A percentile compares a stretch with the other conserved stretches of the same genome.
phyloP scores from a whole-genome alignment of 1,284 basidiomycete species.

The Heterobasidion parviporum region DNA sequence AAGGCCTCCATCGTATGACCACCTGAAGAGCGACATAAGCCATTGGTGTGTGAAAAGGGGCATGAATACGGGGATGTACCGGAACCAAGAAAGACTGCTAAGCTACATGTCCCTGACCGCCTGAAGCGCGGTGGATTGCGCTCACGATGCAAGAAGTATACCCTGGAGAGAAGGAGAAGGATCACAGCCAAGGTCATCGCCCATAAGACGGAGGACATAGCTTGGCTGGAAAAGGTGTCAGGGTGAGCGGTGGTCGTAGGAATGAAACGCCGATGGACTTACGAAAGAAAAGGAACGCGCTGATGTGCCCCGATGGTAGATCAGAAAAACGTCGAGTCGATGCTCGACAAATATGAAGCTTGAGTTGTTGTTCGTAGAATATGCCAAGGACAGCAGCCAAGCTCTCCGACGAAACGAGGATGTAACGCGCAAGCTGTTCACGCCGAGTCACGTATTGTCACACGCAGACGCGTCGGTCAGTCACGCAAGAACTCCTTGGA shows the following conservation, averaged over 20 bases:
- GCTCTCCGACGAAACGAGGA: background rate
- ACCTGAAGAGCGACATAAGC: slow-evolving; percentile 41
- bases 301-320: too few species aligned
- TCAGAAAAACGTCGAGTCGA: too few species aligned
- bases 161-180: slow-evolving; percentile 14
- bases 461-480: too few species aligned
- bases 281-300: too few species aligned
- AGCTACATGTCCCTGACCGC: slow-evolving; percentile 26
- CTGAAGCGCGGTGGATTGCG: slow-evolving; percentile 4
- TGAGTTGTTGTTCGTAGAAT: background rate
- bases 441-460: too few species aligned
- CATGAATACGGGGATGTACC: slow-evolving; percentile 26
- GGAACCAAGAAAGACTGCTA: slow-evolving; percentile 60
- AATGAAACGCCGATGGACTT: too few species aligned
- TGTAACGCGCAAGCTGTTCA: too few species aligned
- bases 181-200: slow-evolving; percentile 2
- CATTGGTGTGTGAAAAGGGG: slow-evolving; percentile 1
- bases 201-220: slow-evolving; percentile 2
- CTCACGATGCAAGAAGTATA: slow-evolving; percentile 13
- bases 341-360: background rate
- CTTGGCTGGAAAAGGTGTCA: background rate
- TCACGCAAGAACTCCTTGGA: too few species aligned
- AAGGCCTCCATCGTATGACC: slow-evolving; percentile 93
- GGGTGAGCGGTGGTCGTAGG: too few species aligned
- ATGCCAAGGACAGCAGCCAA: background rate